Base-by-base conservation (phyloP, 495 filamentous ascomycete species). In the Hyaloscypha finlandica region DNA sequence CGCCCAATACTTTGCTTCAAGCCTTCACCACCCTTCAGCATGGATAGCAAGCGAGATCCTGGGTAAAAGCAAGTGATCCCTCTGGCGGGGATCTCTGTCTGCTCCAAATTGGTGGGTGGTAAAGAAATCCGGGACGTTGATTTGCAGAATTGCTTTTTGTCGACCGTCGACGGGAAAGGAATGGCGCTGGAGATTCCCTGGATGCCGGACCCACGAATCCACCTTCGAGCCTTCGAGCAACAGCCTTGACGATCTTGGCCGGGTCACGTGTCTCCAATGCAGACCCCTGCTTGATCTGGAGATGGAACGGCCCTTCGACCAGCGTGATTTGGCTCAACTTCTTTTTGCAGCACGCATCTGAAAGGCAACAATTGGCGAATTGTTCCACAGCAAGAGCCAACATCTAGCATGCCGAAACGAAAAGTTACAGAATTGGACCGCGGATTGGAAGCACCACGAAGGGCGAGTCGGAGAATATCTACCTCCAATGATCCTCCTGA, bases 321-420 rank as follows among this genome's bases (percentile, higher is more conserved):
- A 48, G 42, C 42, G 42, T 19, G 42, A 48, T 48, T 14, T 48
- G 42, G 42, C 16, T 4, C 42, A 14, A 48, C 42, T 12, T 16
- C 42, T 48, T 48, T 6, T 19, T 19, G 16, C 9, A 48, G 42
- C 4, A 14, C 42, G 42, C 16, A 6, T 48, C 42, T 4, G 42
- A 19, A 48, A 48, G 42, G 16, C 35, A 6, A 37, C 8, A 8
- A 37, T 37, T 37, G 35, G 35, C 35, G 35, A 37, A 12, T 1
- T 37, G 35, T 37, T 37, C 35, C 35, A 37, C 35, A 37, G 35
- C 35, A 37, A 12, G 42, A 14, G 16, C 16, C 42, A 14, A 25
- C 25, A 25, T 25, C 25, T 25, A 59, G 35, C n/a, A 71, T 71
- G 67, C 52, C 60, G 9, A 72, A 72, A 69, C 63, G 70, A 54